A percentile compares a stretch with the other conserved stretches of the same genome.
Evolutionary conservation across 352 stramenopile genomes (phyloP).

Genomic region (Blastocystis sp.): DNA sequence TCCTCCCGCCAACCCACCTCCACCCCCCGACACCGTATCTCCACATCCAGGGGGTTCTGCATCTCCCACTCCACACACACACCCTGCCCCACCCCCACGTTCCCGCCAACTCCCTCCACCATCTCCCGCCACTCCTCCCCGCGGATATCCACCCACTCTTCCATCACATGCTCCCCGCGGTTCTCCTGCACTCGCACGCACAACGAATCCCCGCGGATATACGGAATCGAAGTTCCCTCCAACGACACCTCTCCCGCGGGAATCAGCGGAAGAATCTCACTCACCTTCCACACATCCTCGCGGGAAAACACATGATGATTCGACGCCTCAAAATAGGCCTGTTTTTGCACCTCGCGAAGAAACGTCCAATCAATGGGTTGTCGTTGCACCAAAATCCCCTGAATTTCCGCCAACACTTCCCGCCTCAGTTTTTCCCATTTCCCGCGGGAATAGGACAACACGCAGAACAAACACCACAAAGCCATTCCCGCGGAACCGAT

Average conservation of each 20-base stretch:
- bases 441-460: not conserved
- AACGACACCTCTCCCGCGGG: no score
- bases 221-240: not conserved
- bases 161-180: not conserved
- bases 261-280: not conserved
- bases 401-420: not conserved
- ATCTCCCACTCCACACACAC: not conserved
- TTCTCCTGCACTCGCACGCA: conserved; percentile 20
- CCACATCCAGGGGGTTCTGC: conserved; percentile 7
- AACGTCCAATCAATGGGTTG: not conserved
- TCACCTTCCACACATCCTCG: not conserved
- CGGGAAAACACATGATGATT: not conserved
- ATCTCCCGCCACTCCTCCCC: not conserved
- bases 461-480: not conserved
- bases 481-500: not conserved
- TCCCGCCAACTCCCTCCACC: not conserved
- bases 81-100: not conserved
- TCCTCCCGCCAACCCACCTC: not conserved
- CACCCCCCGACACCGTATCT: not conserved
- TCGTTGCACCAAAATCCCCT: not conserved
- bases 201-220: not conserved
- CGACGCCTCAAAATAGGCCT: not conserved
- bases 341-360: not conserved
- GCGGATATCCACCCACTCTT: not conserved
- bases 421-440: not conserved